A percentile compares a stretch with the other conserved stretches of the same genome.
These are phyloP conservation scores for Crataegus laevigata DNA, from an alignment of 306 rosid genomes.

Conservation along the genomic window DNA sequence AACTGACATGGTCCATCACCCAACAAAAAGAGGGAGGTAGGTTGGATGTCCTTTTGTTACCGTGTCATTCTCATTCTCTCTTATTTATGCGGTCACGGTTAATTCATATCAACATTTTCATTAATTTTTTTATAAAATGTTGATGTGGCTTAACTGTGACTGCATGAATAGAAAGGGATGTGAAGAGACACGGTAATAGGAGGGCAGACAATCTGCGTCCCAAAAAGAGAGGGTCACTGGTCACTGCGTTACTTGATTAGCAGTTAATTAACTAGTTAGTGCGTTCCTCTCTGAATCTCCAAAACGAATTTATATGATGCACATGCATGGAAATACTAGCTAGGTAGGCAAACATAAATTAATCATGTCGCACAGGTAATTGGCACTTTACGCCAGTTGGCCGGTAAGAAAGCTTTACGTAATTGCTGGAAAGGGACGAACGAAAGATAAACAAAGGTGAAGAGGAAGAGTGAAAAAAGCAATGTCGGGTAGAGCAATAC, in stretches of 20 bases:
- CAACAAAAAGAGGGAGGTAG: neutral
- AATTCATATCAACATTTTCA: too few relatives aligned
- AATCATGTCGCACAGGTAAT: neutral
- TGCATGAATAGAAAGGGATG: too few relatives aligned
- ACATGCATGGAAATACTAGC: neutral
- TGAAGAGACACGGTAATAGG: too few relatives aligned
- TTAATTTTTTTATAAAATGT: too few relatives aligned
- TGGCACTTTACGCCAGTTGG: neutral
- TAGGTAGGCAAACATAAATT: neutral
- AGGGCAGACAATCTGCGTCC: too few relatives aligned
- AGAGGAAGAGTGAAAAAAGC: neutral
- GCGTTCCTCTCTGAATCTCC: too few relatives aligned
- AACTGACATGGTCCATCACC: neutral
- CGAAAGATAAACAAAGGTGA: neutral
- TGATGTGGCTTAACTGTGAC: too few relatives aligned
- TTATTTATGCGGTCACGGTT: too few relatives aligned
- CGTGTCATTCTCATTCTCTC: too few relatives aligned
- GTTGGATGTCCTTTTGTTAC: too few relatives aligned
- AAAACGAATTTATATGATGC: too few relatives aligned
- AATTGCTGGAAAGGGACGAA: neutral
- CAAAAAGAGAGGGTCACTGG: neutral
- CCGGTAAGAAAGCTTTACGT: neutral
- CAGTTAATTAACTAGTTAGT: neutral
- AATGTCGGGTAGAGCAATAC: neutral
- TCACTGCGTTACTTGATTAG: neutral